These are phyloP conservation scores for Colletotrichum sublineola DNA, from an alignment of 2,329 filamentous ascomycete species.

Conservation along the genomic window DNA sequence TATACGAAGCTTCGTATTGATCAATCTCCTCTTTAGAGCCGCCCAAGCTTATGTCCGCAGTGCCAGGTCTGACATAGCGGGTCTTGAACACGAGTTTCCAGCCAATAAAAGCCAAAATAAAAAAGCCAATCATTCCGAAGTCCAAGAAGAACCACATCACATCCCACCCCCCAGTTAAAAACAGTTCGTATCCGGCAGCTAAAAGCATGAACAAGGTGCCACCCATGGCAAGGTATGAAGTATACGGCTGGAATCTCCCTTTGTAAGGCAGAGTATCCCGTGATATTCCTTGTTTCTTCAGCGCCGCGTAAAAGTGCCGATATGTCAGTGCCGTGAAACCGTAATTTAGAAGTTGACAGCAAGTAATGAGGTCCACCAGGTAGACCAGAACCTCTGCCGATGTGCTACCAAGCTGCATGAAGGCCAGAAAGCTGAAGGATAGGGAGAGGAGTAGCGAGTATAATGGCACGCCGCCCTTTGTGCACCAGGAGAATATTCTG, in stretches of 20 bases:
- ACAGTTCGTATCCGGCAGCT: constrained; percentile 69
- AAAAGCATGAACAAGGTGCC: constrained; percentile 59
- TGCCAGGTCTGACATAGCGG: constrained; percentile 62
- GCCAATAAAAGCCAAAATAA: constrained; percentile 65
- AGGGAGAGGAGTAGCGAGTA: constrained; percentile 68
- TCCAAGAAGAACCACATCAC: constrained; percentile 63
- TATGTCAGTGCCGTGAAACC: constrained; percentile 67
- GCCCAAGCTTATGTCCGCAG: constrained; percentile 62
- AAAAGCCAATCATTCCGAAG: constrained; percentile 70
- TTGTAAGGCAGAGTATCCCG: constrained; percentile 68
- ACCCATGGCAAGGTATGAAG: constrained; percentile 60
- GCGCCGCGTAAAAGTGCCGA: constrained; percentile 68
- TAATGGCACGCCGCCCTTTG: constrained; percentile 70
- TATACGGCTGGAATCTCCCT: constrained; percentile 70
- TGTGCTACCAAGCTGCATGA: constrained; percentile 63
- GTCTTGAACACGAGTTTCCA: constrained; percentile 77
- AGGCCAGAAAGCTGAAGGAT: constrained; percentile 65
- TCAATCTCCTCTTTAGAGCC: background rate
- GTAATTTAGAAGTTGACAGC: constrained; percentile 63
- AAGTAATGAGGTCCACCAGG: constrained; percentile 63
- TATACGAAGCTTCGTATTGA: background rate
- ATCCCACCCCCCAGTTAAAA: constrained; percentile 56
- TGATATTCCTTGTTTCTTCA: constrained; percentile 58
- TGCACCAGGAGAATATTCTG: constrained; percentile 65
- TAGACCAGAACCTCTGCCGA: constrained; percentile 65